Base-by-base conservation (phyloP, 1,139 yeast genomes). In the Magnusiomyces magnusii region DNA sequence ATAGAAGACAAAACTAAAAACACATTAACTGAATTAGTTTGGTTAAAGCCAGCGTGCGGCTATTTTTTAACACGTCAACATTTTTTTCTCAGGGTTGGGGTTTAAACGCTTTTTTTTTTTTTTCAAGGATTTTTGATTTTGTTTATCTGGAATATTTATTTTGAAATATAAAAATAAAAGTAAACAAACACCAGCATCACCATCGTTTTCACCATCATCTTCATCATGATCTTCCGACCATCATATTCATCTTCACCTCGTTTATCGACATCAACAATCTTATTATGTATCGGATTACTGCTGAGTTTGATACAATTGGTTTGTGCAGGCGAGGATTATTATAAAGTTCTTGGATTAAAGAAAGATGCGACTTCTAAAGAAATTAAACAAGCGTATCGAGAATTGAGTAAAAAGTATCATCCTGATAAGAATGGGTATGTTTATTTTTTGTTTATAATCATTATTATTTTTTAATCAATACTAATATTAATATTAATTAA, bases 371-470 rank as follows among this genome's bases (percentile, higher is more conserved):
- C 79, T 57, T 96, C 88, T 28, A 85, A 82, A 66, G 92, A 92
- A 61, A 88, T 93, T 75, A 90, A 89, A 70, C 82, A 84, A 62
- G 97, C 98, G 0, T 93, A 92, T 72, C 76, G 97, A 65, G 82
- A 83, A 62, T 76, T 93, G 64, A 86, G 95, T 65, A 87, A 91
- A 71, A 89, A 88, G 69, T 91, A 82, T 72, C 99, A 93, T 70
- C 99, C 99, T 1, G 99, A 93, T 72, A 93, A 95, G 76, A 93
- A 93, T 68, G 86, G 83, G 36, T 67, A 61, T 55, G 15, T 47
- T 47, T 47, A n/a, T 21, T 7, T 47, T 47, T 47, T 47, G 15
- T 47, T 47, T n/a, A n/a, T n/a, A n/a, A n/a, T n/a, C n/a, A n/a
- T 47, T 47, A 10, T 47, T 47, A n/a, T 47, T 21, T 27, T 41